Evolutionary conservation across 1,139 yeast genomes (phyloP).

Genomic region (Eremothecium gossypii): DNA sequence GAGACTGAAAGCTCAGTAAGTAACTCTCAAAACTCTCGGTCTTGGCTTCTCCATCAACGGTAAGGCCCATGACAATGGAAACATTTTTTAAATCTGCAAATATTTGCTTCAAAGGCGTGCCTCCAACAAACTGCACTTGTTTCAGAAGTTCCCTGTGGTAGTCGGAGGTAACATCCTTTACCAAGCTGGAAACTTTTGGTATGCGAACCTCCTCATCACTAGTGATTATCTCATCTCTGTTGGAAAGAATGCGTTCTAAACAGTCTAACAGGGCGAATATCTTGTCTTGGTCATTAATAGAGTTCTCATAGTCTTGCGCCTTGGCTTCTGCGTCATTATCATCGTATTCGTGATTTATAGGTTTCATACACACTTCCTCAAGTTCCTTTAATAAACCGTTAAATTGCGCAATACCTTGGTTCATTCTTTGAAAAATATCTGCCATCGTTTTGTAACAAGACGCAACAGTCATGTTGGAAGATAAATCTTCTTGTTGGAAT

Average conservation of each 20-base stretch:
- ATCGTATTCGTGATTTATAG: slow-evolving; percentile 39
- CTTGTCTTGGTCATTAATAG: slow-evolving; percentile 65
- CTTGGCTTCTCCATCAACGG: slow-evolving; percentile 2
- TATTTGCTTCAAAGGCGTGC: slow-evolving; percentile 19
- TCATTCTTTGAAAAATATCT: slow-evolving; percentile 30
- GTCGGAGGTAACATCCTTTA: slow-evolving; percentile 12
- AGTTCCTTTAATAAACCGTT: slow-evolving; percentile 48
- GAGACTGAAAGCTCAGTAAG: slow-evolving; percentile 17
- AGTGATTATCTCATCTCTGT: slow-evolving; percentile 42
- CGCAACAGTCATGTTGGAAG: slow-evolving; percentile 16
- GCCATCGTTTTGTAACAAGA: slow-evolving; percentile 16
- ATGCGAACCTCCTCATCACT: slow-evolving; percentile 27
- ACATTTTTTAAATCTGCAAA: slow-evolving; percentile 25
- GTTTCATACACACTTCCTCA: slow-evolving; percentile 35
- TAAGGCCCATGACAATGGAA: slow-evolving; percentile 17
- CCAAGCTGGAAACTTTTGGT: slow-evolving; percentile 8
- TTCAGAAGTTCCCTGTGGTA: slow-evolving; percentile 17
- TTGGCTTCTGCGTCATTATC: slow-evolving; percentile 48
- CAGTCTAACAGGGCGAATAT: slow-evolving; percentile 58
- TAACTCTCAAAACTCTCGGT: slow-evolving; percentile 17
- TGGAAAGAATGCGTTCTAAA: slow-evolving; percentile 46
- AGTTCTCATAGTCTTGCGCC: slow-evolving; percentile 53
- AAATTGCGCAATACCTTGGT: slow-evolving; percentile 48
- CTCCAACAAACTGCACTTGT: slow-evolving; percentile 15
- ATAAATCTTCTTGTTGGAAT: slow-evolving; percentile 14